These are phyloP conservation scores for Lichtheimia corymbifera DNA, from an alignment of 371 early-diverging fungal species.

Conservation along the genomic window DNA sequence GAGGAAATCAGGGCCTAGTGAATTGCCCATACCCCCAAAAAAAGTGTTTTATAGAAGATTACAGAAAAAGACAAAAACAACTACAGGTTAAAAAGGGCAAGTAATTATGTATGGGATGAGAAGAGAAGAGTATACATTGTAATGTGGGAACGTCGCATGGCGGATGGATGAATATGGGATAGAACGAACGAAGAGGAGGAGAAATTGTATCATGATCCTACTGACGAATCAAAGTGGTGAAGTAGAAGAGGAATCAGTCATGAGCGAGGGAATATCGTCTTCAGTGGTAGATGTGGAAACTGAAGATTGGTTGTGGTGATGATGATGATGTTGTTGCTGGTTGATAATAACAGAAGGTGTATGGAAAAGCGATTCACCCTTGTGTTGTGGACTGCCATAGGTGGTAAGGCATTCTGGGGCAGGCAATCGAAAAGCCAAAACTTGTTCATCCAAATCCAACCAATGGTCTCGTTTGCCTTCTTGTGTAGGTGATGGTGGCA, in stretches of 20 bases:
- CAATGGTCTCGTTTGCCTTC: conserved; percentile 31
- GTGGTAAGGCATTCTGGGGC: conserved; percentile 35
- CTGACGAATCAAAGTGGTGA: no score
- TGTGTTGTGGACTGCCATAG: background rate
- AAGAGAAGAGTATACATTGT: no score
- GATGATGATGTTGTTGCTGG: background rate
- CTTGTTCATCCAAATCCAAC: conserved; percentile 24
- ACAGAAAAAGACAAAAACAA: no score
- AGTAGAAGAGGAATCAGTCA: conserved; percentile 14
- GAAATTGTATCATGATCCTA: no score
- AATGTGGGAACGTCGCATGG: no score
- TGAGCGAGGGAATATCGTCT: conserved; percentile 18
- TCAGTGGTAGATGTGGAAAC: conserved; percentile 8
- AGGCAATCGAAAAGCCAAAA: conserved; percentile 32
- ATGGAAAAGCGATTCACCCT: background rate
- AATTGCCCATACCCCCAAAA: no score
- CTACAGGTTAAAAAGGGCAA: no score
- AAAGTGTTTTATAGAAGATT: no score
- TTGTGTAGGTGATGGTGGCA: conserved; percentile 45
- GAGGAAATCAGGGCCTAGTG: no score
- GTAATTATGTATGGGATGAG: no score
- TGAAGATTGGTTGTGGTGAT: background rate
- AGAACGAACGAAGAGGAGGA: no score
- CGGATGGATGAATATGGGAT: no score
- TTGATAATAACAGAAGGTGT: conserved; percentile 7